These are phyloP conservation scores for Plantago major DNA, from an alignment of 257 asterid species.

Conservation along the genomic window DNA sequence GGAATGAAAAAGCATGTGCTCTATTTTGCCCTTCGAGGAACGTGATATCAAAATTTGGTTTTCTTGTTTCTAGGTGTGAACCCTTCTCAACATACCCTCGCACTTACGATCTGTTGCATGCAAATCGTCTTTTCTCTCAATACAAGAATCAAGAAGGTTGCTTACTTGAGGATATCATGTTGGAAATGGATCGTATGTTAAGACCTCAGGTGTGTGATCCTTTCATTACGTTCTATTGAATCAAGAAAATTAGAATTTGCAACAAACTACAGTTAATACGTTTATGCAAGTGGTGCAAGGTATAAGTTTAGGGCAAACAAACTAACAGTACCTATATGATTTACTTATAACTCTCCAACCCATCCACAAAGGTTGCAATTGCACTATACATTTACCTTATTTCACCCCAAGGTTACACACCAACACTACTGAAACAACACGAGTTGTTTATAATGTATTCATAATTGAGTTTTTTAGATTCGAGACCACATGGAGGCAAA, in stretches of 20 bases:
- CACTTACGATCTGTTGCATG: slow-evolving; percentile 65
- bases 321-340: too few species aligned
- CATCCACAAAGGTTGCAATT: background rate
- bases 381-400: background rate
- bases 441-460: too few species aligned
- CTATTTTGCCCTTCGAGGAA: slow-evolving; percentile 4
- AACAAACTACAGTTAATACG: too few species aligned
- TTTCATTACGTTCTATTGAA: background rate
- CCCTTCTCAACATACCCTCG: slow-evolving; percentile 96
- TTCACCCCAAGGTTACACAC: background rate
- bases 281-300: too few species aligned
- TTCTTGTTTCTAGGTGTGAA: slow-evolving; percentile 58
- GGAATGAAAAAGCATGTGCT: background rate
- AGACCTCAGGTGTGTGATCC: slow-evolving; percentile 63
- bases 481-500: too few species aligned
- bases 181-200: slow-evolving; percentile 86
- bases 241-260: too few species aligned
- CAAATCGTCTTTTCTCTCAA: slow-evolving; percentile 57
- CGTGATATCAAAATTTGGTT: slow-evolving; percentile 11
- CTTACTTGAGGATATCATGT: slow-evolving; percentile 72
- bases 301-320: too few species aligned
- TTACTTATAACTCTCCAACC: too few species aligned
- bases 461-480: too few species aligned
- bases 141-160: slow-evolving; percentile 61
- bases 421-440: too few species aligned